Evolutionary conservation across 192 early-diverging fungal species (phyloP).

Genomic region (Entomortierella beljakovae): DNA sequence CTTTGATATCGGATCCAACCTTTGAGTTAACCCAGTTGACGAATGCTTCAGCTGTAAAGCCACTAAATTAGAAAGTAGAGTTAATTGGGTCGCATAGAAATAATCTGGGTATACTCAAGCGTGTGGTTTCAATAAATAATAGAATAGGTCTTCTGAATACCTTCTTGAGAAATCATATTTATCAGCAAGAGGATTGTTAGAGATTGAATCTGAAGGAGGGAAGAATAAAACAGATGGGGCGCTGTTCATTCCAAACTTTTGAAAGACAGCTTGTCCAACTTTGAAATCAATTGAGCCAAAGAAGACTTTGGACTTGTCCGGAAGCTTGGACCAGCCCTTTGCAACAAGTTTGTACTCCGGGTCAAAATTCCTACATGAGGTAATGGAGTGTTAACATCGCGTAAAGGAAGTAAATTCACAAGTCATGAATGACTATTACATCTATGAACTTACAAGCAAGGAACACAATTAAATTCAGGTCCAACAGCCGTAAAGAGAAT

Average conservation of each 20-base stretch:
- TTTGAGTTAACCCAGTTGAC: conserved; percentile 65
- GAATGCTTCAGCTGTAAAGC: conserved; percentile 72
- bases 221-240: conserved; percentile 79
- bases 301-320: conserved; percentile 60
- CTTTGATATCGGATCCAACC: conserved; percentile 46
- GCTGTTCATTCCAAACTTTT: conserved; percentile 67
- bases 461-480: conserved; percentile 72
- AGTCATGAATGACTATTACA: neutral
- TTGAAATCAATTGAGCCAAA: conserved; percentile 79
- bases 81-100: neutral
- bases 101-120: neutral
- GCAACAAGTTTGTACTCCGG: conserved; percentile 76
- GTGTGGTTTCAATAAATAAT: too few relatives aligned
- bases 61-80: conserved; percentile 51
- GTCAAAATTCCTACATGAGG: conserved; percentile 70
- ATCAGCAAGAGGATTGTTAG: conserved; percentile 50
- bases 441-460: conserved; percentile 70
- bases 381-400: neutral
- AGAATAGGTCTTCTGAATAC: conserved; percentile 53
- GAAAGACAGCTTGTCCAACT: conserved; percentile 73
- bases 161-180: conserved; percentile 70
- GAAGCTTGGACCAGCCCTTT: conserved; percentile 58
- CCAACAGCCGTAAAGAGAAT: conserved; percentile 76
- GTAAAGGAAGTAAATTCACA: neutral
- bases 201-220: conserved; percentile 63